A percentile compares a stretch with the other conserved stretches of the same genome.
phyloP scores from a whole-genome alignment of 129 eudicot species.

The Rutidosis leptorrhynchoides region DNA sequence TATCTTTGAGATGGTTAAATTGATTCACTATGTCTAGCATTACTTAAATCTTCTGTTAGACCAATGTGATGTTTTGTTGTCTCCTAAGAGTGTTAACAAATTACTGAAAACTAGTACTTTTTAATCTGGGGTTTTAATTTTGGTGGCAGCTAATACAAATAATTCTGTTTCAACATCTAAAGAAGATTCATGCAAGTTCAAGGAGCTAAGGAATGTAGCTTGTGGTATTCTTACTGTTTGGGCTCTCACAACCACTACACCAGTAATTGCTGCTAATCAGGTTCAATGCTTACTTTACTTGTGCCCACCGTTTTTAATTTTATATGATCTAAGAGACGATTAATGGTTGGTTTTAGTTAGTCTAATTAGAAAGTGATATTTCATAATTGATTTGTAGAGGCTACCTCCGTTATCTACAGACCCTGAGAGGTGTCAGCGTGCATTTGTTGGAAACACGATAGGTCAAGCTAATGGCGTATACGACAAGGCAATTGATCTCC shows the following conservation, averaged over 20 bases:
- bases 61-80: background rate
- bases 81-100: background rate
- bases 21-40: background rate
- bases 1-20: too few relatives aligned
- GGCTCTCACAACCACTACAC: slow-evolving; percentile 78
- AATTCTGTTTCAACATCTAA: slow-evolving; percentile 33
- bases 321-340: background rate
- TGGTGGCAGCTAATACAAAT: slow-evolving; percentile 43
- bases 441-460: slow-evolving; percentile 93
- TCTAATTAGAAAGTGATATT: too few relatives aligned
- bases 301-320: background rate
- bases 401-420: slow-evolving; percentile 94
- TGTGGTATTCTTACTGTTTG: slow-evolving; percentile 86
- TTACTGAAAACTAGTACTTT: background rate
- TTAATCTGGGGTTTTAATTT: slow-evolving; percentile 1
- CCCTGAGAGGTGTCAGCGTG: slow-evolving; percentile 75
- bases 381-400: slow-evolving; percentile 50
- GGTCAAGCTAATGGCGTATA: slow-evolving; percentile 99
- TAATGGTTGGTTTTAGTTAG: too few relatives aligned
- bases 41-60: background rate
- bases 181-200: slow-evolving; percentile 42
- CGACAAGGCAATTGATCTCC: slow-evolving; percentile 89
- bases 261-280: slow-evolving; percentile 89
- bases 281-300: slow-evolving; percentile 26
- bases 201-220: slow-evolving; percentile 64